phyloP scores from a whole-genome alignment of 208 protist species.

The Polymyxa betae region DNA sequence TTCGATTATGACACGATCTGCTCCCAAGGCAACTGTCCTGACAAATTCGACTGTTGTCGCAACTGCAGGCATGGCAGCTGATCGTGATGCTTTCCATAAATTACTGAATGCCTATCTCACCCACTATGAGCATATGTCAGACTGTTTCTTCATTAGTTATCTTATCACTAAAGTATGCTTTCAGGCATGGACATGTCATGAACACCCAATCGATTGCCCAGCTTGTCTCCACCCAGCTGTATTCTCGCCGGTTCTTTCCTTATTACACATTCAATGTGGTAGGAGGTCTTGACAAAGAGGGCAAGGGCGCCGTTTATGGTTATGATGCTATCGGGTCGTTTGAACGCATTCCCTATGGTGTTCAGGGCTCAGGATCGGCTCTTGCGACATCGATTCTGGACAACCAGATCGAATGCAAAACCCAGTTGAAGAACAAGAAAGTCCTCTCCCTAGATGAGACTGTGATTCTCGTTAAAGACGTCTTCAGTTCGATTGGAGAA shows the following conservation, averaged over 20 bases:
- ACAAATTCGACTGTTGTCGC: slow-evolving; percentile 50
- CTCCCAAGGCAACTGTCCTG: slow-evolving; percentile 89
- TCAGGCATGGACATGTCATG: slow-evolving; percentile 37
- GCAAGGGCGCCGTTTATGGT: slow-evolving; percentile 91
- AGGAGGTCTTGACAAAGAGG: slow-evolving; percentile 90
- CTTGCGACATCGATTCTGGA: slow-evolving; percentile 96
- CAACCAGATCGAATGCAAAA: slow-evolving; percentile 81
- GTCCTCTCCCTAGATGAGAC: slow-evolving; percentile 74
- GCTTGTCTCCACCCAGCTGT: slow-evolving; percentile 94
- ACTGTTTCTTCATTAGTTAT: not conserved
- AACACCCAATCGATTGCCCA: slow-evolving; percentile 80
- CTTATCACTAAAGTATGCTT: not conserved
- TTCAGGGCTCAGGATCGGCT: slow-evolving; percentile 84
- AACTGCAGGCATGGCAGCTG: slow-evolving; percentile 90
- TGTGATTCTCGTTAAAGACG: slow-evolving; percentile 89
- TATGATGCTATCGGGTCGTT: slow-evolving; percentile 97
- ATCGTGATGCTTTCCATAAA: slow-evolving; percentile 92
- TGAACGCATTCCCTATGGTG: slow-evolving; percentile 87
- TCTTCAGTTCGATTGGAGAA: slow-evolving; percentile 91
- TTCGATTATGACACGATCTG: slow-evolving; percentile 89
- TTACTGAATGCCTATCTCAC: slow-evolving; percentile 81
- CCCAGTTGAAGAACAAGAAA: slow-evolving; percentile 52
- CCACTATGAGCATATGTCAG: slow-evolving; percentile 89
- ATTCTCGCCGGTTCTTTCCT: slow-evolving; percentile 96
- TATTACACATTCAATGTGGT: slow-evolving; percentile 99